Conservation (phyloP, 345 rosid genomes). For the Eucalyptus microcorys region DNA sequence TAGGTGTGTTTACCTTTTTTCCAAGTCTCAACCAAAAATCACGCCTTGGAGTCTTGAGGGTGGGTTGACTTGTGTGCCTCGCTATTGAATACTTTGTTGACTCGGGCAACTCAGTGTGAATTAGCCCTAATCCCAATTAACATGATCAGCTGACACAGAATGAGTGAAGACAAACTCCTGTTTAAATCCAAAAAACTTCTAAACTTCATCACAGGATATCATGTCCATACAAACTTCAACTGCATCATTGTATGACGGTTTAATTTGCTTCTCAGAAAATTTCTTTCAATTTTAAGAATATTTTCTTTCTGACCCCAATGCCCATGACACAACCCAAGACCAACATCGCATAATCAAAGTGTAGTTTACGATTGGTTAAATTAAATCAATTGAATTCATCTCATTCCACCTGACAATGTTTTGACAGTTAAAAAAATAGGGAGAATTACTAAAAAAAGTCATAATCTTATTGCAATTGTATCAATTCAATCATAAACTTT, state of each 20-base stretch:
- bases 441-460: no score
- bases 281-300: neutral
- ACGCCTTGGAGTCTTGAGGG: neutral
- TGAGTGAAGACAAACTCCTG: neutral
- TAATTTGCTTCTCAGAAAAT: neutral
- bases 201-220: neutral
- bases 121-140: neutral
- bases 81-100: neutral
- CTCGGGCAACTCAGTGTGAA: neutral
- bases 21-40: neutral
- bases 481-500: no score
- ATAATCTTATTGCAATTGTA: fast-evolving
- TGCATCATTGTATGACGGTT: neutral
- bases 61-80: neutral
- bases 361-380: neutral
- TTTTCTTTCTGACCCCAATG: neutral
- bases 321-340: neutral
- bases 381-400: neutral
- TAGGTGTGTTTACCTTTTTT: neutral
- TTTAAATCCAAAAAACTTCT: neutral
- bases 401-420: neutral
- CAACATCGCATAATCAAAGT: neutral
- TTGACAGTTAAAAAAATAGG: neutral
- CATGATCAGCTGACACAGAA: neutral
- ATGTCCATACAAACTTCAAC: neutral